Base-by-base conservation (phyloP, 2,329 filamentous ascomycete species). In the Venturia asperata region DNA sequence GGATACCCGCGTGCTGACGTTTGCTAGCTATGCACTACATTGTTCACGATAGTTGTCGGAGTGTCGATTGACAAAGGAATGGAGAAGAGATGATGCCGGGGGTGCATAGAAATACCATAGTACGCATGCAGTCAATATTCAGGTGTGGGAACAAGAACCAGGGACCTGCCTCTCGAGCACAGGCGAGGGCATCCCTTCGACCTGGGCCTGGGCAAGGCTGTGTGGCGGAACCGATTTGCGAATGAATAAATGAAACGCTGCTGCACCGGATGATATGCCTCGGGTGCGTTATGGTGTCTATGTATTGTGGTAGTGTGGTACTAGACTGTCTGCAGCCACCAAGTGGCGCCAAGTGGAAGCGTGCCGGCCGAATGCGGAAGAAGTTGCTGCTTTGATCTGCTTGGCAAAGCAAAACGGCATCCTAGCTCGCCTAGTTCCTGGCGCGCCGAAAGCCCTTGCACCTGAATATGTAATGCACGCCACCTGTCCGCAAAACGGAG, bases 31-130 rank as follows among this genome's bases (percentile, higher is more conserved):
- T 58, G 52, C n/a, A 30, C 37, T 6, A 58, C 52, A n/a, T 13
- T 58, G 19, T 58, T 58, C 30, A 21, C 52, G 52, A n/a, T 58
- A 58, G 52, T 58, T 58, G 30, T 13, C 11, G 52, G 52, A 24
- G 52, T 58, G 15, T 58, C 52, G 30, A 37, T 58, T 37, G 52
- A 58, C 52, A 58, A 58, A n/a, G 27, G 30, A 58, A 37, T 21
- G 10, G 52, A 19, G 4, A 58, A 15, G 5, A 15, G 17, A 5
- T 58, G 52, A 58, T 2, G 19, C 6, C 17, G 45, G 45, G 21
- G 10, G 30, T 34, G 3, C 30, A 34, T 34, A 34, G 30, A 34
- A 34, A 34, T 34, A 34, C 30, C n/a, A n/a, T 15, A 47, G 37
- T 39, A 5, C 37, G 37, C 37, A 5, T 6, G 37, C 37, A 11